A percentile compares a stretch with the other conserved stretches of the same genome.
Evolutionary conservation across 495 filamentous ascomycete genomes (phyloP).

Genomic region (Hypoxylon perforatum): DNA sequence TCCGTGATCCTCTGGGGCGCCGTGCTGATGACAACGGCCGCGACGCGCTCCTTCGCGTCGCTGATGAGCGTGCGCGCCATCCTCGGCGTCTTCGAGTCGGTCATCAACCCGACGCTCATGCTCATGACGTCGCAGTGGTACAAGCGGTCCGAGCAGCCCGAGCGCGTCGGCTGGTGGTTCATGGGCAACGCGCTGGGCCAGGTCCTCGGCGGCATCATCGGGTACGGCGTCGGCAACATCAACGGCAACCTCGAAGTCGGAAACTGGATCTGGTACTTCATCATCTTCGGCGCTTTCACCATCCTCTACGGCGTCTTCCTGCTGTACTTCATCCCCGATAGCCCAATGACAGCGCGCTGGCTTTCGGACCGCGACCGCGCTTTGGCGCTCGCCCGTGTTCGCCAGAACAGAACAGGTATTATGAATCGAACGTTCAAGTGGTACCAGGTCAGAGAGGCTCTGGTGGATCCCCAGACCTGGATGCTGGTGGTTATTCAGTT

Average conservation of each 20-base stretch:
- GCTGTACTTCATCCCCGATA: constrained; percentile 33
- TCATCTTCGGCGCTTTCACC: constrained; percentile 37
- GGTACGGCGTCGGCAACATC: constrained; percentile 55
- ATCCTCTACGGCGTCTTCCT: constrained; percentile 25
- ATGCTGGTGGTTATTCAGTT: constrained; percentile 13
- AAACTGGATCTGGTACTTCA: constrained; percentile 31
- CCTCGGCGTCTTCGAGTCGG: constrained; percentile 20
- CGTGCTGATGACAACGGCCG: neutral
- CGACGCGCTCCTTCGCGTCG: neutral
- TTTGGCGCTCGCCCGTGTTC: constrained; percentile 23
- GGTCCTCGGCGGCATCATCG: constrained; percentile 56
- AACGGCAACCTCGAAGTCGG: constrained; percentile 36
- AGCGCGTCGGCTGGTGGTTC: constrained; percentile 56
- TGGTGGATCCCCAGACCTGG: constrained; percentile 18
- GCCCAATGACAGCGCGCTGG: constrained; percentile 20
- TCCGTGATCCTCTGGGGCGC: neutral
- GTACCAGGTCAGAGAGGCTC: constrained; percentile 15
- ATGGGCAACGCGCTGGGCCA: constrained; percentile 54
- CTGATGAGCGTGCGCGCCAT: neutral
- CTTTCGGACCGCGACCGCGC: constrained; percentile 21
- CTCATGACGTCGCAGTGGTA: constrained; percentile 28
- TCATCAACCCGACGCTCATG: constrained; percentile 20
- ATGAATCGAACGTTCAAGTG: constrained; percentile 13
- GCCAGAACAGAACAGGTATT: constrained; percentile 23
- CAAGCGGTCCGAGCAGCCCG: constrained; percentile 29